Evolutionary conservation across 139 green algal species (phyloP), one percentile per base, ranked within the genome.

Genomic region (Microglena sp.): DNA sequence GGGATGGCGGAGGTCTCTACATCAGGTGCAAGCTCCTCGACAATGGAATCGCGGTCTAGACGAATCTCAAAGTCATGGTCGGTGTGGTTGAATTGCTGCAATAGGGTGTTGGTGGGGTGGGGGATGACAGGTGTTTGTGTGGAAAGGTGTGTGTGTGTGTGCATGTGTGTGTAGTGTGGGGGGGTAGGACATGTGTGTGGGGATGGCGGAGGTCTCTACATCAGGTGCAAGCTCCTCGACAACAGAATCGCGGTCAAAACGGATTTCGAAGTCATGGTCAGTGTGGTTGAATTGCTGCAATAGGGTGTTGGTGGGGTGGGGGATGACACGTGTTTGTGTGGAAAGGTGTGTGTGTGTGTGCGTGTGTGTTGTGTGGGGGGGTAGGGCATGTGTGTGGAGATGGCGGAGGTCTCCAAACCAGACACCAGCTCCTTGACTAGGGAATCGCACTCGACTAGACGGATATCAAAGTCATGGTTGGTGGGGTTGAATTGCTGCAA

Each of bases 41-140:
- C 24, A 27, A 69, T 6, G 3, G 71, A 82, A 31, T 75, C 60
- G 33, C 72, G 77, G 55, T 95, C 89, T 55, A 98, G 73, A 22
- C 69, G 77, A 58, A 98, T 92, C 78, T 98, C 92, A 75, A 87
- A 96, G 32, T 95, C 79, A 64, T 95, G 89, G 33, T 78, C 83
- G 28, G 87, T 86, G 59, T 84, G 65, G 71, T 89, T 89, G 78
- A 78, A 95, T 55, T 81, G 67, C 76, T 84, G 69, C 45, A n/a
- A n/a, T n/a, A n/a, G n/a, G n/a, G n/a, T n/a, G n/a, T n/a, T n/a
- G n/a, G n/a, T n/a, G n/a, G n/a, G n/a, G n/a, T n/a, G n/a, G n/a
- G n/a, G n/a, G n/a, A n/a, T n/a, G n/a, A n/a, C n/a, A n/a, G 15
- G 40, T 50, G 40, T 50, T 11, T 18, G 40, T 50, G 40, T 50